Evolutionary conservation across 139 green algal species (phyloP).

Genomic region (Chlorella sp.): DNA sequence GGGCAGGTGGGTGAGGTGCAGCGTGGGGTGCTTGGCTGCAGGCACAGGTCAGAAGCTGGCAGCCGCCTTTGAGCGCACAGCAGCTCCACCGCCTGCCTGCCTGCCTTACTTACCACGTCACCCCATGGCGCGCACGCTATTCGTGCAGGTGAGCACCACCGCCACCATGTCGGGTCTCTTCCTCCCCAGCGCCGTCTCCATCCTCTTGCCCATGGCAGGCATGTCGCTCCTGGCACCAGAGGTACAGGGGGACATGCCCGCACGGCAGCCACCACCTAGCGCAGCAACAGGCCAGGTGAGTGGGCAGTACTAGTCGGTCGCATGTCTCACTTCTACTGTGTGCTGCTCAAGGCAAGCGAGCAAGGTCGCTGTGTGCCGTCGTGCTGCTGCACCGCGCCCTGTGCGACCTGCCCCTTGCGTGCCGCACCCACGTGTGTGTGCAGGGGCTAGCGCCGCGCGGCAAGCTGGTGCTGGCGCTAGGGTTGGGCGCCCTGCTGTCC

Average conservation of each 20-base stretch:
- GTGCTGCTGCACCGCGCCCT: neutral
- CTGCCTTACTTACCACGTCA: neutral
- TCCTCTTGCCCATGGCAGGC: slow-evolving; percentile 40
- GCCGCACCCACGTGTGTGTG: no score
- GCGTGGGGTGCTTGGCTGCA: neutral
- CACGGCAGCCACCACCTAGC: no score
- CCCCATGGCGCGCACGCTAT: no score
- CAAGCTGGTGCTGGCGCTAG: slow-evolving; percentile 51
- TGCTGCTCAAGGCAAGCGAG: no score
- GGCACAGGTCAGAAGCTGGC: neutral
- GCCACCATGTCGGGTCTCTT: slow-evolving; percentile 52
- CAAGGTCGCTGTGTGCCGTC: neutral
- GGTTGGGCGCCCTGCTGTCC: slow-evolving; percentile 53
- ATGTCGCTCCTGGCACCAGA: slow-evolving; percentile 32
- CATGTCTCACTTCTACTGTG: neutral
- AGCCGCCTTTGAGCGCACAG: no score
- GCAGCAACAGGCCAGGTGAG: no score
- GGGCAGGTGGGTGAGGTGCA: no score
- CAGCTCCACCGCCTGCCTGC: no score
- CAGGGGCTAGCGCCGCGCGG: no score
- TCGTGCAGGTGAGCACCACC: slow-evolving; percentile 54
- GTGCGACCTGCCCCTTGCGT: no score
- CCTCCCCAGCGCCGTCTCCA: slow-evolving; percentile 34
- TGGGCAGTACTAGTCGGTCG: no score
- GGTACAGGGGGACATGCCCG: slow-evolving; percentile 31